Evolutionary conservation across 352 stramenopile genomes (phyloP).

Genomic region (Phytophthora macrochlamydospora): DNA sequence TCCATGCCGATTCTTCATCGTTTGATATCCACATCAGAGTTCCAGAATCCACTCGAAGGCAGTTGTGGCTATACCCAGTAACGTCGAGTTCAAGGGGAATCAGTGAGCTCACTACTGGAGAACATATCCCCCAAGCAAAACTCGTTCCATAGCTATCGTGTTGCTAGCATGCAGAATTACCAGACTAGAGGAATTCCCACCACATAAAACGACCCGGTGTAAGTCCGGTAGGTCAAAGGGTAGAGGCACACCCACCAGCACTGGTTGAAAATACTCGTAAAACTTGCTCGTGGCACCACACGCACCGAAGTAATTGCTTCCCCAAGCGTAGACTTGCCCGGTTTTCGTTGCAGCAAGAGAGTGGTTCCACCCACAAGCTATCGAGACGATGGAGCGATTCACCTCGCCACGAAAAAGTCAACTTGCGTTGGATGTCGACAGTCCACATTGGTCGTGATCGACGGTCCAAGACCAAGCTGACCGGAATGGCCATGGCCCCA

Average conservation of each 20-base stretch:
- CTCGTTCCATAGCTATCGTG: background rate
- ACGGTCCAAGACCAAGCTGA: conserved; percentile 42
- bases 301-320: conserved; percentile 41
- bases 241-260: conserved; percentile 33
- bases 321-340: conserved; percentile 38
- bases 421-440: conserved; percentile 20
- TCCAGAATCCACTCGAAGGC: conserved; percentile 4
- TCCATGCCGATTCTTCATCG: conserved; percentile 6
- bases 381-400: conserved; percentile 14
- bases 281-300: conserved; percentile 54
- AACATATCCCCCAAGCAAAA: conserved; percentile 34
- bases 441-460: conserved; percentile 13
- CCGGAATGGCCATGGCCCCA: conserved; percentile 40
- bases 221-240: conserved; percentile 48
- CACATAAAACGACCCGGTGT: conserved; percentile 19
- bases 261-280: conserved; percentile 45
- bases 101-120: conserved; percentile 3
- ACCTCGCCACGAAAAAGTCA: conserved; percentile 27
- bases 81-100: conserved; percentile 19
- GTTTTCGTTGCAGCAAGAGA: conserved; percentile 32
- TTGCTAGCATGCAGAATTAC: conserved; percentile 30
- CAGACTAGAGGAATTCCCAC: conserved; percentile 28
- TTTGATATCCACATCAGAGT: conserved; percentile 25
- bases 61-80: background rate
- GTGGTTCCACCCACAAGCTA: conserved; percentile 47